Evolutionary conservation across 305 asterid species (phyloP).

Genomic region (Striga hermonthica): DNA sequence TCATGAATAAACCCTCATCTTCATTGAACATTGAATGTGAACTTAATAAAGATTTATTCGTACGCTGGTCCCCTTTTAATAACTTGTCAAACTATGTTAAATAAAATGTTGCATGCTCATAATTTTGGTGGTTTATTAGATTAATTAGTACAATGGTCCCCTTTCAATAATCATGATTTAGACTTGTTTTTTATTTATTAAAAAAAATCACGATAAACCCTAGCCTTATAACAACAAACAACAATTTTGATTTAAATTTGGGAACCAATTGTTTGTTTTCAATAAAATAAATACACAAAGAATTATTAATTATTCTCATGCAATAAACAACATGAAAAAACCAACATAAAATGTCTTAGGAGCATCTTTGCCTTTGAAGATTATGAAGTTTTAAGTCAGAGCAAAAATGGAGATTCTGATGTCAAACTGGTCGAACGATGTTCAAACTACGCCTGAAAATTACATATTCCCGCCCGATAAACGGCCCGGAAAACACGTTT

Average conservation of each 20-base stretch:
- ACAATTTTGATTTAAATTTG: not conserved
- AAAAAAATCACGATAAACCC: too few relatives aligned
- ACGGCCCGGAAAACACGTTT: conserved; percentile 41
- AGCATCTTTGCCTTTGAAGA: not conserved
- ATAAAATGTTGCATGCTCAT: not conserved
- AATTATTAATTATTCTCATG: not conserved
- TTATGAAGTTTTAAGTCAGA: not conserved
- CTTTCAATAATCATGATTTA: conserved; percentile 5
- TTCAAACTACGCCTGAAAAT: conserved; percentile 42
- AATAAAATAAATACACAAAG: not conserved
- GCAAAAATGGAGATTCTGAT: conserved; percentile 38
- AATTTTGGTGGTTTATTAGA: not conserved
- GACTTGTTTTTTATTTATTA: not conserved
- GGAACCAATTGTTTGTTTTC: conserved; percentile 20
- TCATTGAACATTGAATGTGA: too few relatives aligned
- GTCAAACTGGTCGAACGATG: conserved; percentile 46
- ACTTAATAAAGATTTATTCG: not conserved
- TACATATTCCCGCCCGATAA: conserved; percentile 48
- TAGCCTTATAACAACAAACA: not conserved
- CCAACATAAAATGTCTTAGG: too few relatives aligned
- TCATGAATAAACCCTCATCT: too few relatives aligned
- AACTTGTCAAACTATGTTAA: not conserved
- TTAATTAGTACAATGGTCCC: conserved; percentile 27
- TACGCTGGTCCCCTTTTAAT: not conserved
- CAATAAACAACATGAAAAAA: too few relatives aligned